Percentiles rank a stretch among this genome's conserved stretches.
Evolutionary conservation across 345 rosid species (phyloP).

Genomic region (Lepidium didymum): DNA sequence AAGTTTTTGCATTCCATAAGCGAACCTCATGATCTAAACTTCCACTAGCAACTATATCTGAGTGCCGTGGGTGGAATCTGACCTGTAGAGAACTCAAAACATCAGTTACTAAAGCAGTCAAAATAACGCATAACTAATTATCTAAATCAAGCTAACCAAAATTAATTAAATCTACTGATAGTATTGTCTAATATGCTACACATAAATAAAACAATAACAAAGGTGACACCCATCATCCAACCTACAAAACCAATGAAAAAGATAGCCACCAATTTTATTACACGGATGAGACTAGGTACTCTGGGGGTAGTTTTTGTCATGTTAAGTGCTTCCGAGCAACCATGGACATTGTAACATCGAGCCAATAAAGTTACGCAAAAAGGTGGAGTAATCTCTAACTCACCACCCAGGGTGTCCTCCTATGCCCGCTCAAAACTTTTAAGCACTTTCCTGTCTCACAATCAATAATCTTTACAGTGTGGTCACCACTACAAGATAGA

Average conservation of each 20-base stretch:
- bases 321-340: slow-evolving; percentile 2
- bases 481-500: slow-evolving; percentile 69
- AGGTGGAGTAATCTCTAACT: slow-evolving; percentile 26
- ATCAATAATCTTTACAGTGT: slow-evolving; percentile 90
- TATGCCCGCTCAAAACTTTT: slow-evolving; percentile 88
- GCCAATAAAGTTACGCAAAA: neutral
- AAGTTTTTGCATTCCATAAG: slow-evolving; percentile 69
- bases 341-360: slow-evolving; percentile 1
- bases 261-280: neutral
- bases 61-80: slow-evolving; percentile 73
- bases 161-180: neutral
- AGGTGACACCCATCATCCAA: neutral
- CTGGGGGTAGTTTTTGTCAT: neutral
- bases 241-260: slow-evolving; percentile 1
- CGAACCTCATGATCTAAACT: slow-evolving; percentile 86
- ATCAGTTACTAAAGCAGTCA: slow-evolving; percentile 9
- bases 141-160: neutral
- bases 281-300: neutral
- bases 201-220: neutral
- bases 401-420: slow-evolving; percentile 99
- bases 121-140: neutral
- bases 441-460: slow-evolving; percentile 85
- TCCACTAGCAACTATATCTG: slow-evolving; percentile 81
- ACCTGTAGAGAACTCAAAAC: slow-evolving; percentile 44
- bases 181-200: slow-evolving; percentile 1